Evolutionary conservation across 148 eudicot species (phyloP).

Genomic region (Vaccinium myrtillus): DNA sequence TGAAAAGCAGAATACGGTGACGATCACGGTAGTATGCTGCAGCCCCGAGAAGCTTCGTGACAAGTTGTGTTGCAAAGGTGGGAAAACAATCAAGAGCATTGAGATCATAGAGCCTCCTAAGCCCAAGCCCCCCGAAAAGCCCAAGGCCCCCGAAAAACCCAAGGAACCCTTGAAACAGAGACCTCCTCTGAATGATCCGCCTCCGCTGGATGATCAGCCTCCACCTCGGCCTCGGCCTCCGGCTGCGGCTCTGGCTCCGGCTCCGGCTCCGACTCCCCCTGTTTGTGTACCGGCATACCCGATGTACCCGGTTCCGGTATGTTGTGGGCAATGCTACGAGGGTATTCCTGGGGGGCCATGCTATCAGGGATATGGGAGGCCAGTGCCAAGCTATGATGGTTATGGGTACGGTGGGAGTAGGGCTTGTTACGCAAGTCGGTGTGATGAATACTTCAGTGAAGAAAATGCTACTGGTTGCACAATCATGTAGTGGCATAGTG

Average conservation of each 20-base stretch:
- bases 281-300: background rate
- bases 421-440: conserved; percentile 18
- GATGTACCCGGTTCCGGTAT: background rate
- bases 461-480: conserved; percentile 39
- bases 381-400: conserved; percentile 11
- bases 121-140: conserved; percentile 21
- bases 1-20: conserved; percentile 67
- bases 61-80: conserved; percentile 67
- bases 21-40: conserved; percentile 73
- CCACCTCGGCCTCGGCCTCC: no score
- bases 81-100: conserved; percentile 58
- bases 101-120: conserved; percentile 40
- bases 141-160: conserved; percentile 18
- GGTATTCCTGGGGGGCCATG: conserved; percentile 38
- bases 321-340: conserved; percentile 16
- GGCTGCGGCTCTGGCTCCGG: no score
- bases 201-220: no score
- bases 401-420: conserved; percentile 12
- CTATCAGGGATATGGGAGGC: conserved; percentile 25
- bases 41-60: conserved; percentile 79
- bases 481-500: conserved; percentile 27
- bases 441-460: conserved; percentile 29
- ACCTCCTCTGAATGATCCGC: no score
- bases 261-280: no score
- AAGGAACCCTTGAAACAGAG: no score